phyloP scores from a whole-genome alignment of 2,329 filamentous ascomycete species.

The Botryotinia convoluta region DNA sequence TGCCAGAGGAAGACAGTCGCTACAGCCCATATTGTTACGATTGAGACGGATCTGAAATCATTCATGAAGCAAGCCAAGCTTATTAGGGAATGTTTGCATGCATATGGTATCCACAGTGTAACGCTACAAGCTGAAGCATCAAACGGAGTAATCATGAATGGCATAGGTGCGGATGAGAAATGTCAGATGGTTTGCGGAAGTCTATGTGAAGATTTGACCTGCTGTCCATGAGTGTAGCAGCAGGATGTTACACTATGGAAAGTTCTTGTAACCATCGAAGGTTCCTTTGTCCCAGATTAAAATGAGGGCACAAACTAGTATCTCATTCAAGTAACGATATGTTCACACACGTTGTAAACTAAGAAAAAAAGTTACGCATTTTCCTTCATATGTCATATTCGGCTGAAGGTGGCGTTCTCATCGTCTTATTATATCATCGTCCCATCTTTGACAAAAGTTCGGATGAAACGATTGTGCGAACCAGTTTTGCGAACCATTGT shows the following conservation, averaged over 20 bases:
- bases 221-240: slow-evolving; percentile 37
- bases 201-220: slow-evolving; percentile 29
- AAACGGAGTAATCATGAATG: slow-evolving; percentile 7
- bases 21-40: slow-evolving; percentile 65
- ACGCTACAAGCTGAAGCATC: slow-evolving; percentile 66
- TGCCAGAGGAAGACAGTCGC: slow-evolving; percentile 69
- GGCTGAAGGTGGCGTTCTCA: neutral
- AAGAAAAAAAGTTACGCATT: slow-evolving; percentile 4
- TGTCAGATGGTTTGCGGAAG: slow-evolving; percentile 29
- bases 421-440: neutral
- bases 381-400: slow-evolving; percentile 6
- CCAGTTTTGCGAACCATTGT: slow-evolving; percentile 15
- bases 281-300: neutral
- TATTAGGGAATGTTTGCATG: slow-evolving; percentile 67
- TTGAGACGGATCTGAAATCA: slow-evolving; percentile 51
- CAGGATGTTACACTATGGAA: neutral
- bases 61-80: slow-evolving; percentile 62
- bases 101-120: slow-evolving; percentile 68
- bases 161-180: slow-evolving; percentile 16
- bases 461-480: slow-evolving; percentile 17
- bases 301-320: neutral
- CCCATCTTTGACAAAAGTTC: slow-evolving; percentile 13
- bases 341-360: slow-evolving; percentile 2
- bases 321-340: slow-evolving; percentile 12
- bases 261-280: neutral